These are phyloP conservation scores for Parmelia sp. DNA, from an alignment of 495 filamentous ascomycete species.

Conservation along the genomic window DNA sequence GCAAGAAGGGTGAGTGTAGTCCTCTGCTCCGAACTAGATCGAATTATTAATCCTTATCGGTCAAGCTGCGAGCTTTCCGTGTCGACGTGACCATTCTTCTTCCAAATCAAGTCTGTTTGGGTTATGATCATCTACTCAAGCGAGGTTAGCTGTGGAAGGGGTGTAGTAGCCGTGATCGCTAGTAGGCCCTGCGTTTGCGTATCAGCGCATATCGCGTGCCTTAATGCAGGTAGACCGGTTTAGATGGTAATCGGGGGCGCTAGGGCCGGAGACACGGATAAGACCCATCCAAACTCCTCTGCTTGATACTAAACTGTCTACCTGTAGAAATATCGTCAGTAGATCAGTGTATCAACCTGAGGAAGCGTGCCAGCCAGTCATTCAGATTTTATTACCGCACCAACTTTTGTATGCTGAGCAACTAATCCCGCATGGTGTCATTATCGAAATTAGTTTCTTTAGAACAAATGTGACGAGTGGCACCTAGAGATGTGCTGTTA, in stretches of 20 bases:
- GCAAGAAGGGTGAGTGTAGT: neutral
- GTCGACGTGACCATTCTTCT: constrained; percentile 1
- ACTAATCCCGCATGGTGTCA: neutral
- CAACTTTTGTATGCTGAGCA: neutral
- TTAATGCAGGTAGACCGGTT: constrained; percentile 4
- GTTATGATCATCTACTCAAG: constrained; percentile 2
- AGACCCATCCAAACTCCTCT: neutral
- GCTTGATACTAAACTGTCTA: neutral
- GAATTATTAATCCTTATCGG: neutral
- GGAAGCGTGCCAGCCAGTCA: constrained; percentile 5
- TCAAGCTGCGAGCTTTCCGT: constrained; percentile 3
- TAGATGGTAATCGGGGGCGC: neutral
- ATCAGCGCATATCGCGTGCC: neutral
- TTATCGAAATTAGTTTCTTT: neutral
- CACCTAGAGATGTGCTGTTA: neutral
- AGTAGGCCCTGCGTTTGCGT: constrained; percentile 1
- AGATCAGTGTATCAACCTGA: constrained; percentile 4
- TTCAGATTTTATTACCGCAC: neutral
- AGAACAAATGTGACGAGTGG: neutral
- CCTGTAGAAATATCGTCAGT: neutral
- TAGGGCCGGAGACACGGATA: neutral
- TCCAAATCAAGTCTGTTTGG: neutral
- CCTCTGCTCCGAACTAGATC: neutral
- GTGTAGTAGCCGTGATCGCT: constrained; percentile 4
- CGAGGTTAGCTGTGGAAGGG: neutral